Evolutionary conservation across 2,329 filamentous ascomycete species (phyloP), one percentile per base, ranked within the genome.

Genomic region (Lachnellula subtilissima): DNA sequence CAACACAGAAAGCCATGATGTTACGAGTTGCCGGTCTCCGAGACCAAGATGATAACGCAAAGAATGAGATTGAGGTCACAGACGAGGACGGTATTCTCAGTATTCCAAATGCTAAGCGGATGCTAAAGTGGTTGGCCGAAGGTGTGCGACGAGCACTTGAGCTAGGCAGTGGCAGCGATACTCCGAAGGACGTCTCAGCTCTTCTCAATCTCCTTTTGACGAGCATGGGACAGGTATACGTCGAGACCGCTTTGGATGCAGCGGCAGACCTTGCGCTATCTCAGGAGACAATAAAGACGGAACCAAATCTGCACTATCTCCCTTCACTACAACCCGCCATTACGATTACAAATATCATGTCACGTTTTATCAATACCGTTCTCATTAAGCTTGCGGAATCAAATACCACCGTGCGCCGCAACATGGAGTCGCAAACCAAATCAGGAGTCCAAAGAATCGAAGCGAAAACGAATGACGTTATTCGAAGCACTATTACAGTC

Each of bases 71-170:
- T 56, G 92, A 96, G 69, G 88, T 97, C 35, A 86, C 87, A 0
- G 94, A 97, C 57, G 86, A 93, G 68, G 93, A 99, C 67, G 94
- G 94, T 36, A 79, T 85, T 55, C 76, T 97, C 25, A 93, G 86
- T 63, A 78, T 95, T 4, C 78, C 84, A n/a, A 91, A 89, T 70
- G 90, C 92, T n/a, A 97, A 97, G 74, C 84, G 94, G 55, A 99
- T 99, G 92, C 81, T 99, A 58, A 95, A 90, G 70, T 99, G 94
- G 94, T 77, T 99, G 42, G 94, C 94, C 2, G 94, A 99, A 76
- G 91, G 90, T 60, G 93, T 99, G 23, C 89, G 94, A 40, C 82
- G 94, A 61, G 91, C 91, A 0, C 79, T 99, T 9, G 94, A 99
- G 71, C 79, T 99, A n/a, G 91, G 89, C 23, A 87, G 89, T 23